These are phyloP conservation scores for Nannizzia gypsea DNA, from an alignment of 2,329 filamentous ascomycete species.

Conservation along the genomic window DNA sequence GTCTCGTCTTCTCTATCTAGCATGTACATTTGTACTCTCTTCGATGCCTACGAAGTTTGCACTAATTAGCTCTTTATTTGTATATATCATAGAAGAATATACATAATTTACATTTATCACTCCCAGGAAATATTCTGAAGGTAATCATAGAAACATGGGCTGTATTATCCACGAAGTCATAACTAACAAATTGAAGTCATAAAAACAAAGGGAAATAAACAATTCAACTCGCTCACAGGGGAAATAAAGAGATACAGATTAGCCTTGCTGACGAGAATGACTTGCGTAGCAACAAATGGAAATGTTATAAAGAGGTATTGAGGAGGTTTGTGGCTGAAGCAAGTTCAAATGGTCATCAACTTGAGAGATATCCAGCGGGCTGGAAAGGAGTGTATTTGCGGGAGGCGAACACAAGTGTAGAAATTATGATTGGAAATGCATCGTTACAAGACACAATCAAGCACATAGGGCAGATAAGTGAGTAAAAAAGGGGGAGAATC, in stretches of 20 bases:
- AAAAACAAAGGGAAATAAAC: neutral
- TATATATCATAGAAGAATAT: neutral
- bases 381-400: neutral
- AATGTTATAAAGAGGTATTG: constrained; percentile 31
- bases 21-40: neutral
- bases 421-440: neutral
- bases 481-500: neutral
- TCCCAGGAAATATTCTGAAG: neutral
- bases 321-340: constrained; percentile 6
- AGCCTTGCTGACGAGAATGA: neutral
- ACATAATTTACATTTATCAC: neutral
- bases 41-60: neutral
- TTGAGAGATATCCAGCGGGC: neutral
- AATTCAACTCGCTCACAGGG: neutral
- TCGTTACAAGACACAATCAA: neutral
- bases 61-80: neutral
- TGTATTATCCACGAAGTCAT: neutral
- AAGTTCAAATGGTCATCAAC: neutral
- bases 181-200: neutral
- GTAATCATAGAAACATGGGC: neutral
- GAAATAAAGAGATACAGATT: neutral
- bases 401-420: neutral
- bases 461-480: neutral
- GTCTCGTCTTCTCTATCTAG: neutral
- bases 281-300: constrained; percentile 13